Evolutionary conservation across 2,329 filamentous ascomycete species (phyloP), one percentile per base, ranked within the genome.

Genomic region (Ophiostoma angusticollis): DNA sequence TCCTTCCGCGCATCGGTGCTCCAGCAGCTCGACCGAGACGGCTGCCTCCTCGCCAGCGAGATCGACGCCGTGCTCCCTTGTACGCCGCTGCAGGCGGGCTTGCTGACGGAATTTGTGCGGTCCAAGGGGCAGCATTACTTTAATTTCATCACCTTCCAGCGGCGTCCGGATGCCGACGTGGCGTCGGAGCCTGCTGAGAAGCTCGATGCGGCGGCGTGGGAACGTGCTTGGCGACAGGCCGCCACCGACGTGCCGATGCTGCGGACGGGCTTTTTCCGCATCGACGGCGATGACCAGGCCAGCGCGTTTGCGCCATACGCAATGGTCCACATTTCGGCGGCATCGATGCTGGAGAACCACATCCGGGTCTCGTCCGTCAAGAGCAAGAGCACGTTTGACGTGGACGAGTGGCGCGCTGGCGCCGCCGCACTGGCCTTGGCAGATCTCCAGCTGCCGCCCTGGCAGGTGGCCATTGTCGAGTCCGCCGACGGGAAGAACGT

Each of bases 11-110:
- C 19, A 2, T 14, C 31, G 8, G 49, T 65, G 2, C 46, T 44
- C 3, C 22, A 35, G 1, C 49, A 62, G 4, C 35, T 68, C 1
- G 37, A 41, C 9, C 34, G 33, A 8, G 39, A 41, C 0, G 43
- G 44, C 0, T 23, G 51, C 6, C 6, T 25, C 1, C 4, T 31
- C 1, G 35, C 41, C 17, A 21, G 11, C 9, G 11, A 58, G 0
- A 47, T 84, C 1, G 68, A 80, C 45, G 60, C 66, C 1, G 53
- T 91, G 4, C 64, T 81, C 1, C 87, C 87, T 0, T 93, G 84
- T 53, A 93, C 86, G 0, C 67, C 80, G 1, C 64, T 86, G 1
- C 87, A 95, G 50, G 70, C 73, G 35, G 84, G 83, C 1, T 86
- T 95, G 71, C 54, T 94, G 35, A 77, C 77, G 0, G 75, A 84